A percentile compares a stretch with the other conserved stretches of the same genome.
These are phyloP conservation scores for Scopulariopsis brevicaulis DNA, from an alignment of 2,329 filamentous ascomycete genomes.

Conservation along the genomic window DNA sequence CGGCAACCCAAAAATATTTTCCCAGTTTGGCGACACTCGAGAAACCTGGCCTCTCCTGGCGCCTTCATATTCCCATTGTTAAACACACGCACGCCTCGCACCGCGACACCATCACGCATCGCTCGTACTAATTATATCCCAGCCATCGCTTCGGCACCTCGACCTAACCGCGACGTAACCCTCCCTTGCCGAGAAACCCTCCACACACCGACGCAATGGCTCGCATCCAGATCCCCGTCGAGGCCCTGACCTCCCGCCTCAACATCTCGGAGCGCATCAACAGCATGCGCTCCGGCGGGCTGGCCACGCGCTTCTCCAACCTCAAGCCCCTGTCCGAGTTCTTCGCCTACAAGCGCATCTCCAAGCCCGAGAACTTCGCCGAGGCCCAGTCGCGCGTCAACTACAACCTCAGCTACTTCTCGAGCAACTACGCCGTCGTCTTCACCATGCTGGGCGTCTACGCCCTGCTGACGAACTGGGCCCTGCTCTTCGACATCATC, in stretches of 20 bases:
- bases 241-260: slow-evolving; percentile 81
- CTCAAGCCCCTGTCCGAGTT: slow-evolving; percentile 87
- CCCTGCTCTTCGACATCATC: slow-evolving; percentile 85
- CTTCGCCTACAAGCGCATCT: slow-evolving; percentile 88
- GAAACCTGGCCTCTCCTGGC: background rate
- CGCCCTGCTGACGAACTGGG: slow-evolving; percentile 76
- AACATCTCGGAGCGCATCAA: slow-evolving; percentile 80
- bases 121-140: background rate
- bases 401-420: slow-evolving; percentile 96
- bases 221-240: slow-evolving; percentile 85
- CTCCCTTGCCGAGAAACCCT: background rate
- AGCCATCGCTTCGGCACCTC: no score
- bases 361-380: slow-evolving; percentile 83
- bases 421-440: slow-evolving; percentile 92
- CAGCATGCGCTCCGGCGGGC: slow-evolving; percentile 65
- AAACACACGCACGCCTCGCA: no score
- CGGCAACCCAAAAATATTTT: background rate
- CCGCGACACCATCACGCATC: background rate
- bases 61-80: background rate
- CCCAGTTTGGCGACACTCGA: background rate
- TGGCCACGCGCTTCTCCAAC: slow-evolving; percentile 81
- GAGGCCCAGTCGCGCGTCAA: slow-evolving; percentile 89
- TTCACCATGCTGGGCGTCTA: slow-evolving; percentile 96
- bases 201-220: slow-evolving; percentile 45
- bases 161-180: background rate